Base-by-base conservation (phyloP, 768 basidiomycete species). In the Leccinum olivaceopallidum region DNA sequence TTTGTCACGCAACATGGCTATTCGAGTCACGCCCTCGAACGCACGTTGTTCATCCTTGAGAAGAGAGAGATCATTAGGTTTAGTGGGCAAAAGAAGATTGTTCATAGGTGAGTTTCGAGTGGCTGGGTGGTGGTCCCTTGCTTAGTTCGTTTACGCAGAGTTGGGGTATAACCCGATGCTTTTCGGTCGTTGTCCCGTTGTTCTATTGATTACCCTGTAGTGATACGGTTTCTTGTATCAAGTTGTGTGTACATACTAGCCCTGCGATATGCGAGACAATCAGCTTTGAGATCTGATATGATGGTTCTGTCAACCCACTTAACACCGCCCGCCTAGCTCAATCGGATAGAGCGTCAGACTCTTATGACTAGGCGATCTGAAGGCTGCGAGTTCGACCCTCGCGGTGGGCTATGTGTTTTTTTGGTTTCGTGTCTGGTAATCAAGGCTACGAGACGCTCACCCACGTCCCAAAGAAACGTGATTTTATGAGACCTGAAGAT, bases 51-150 rank as follows among this genome's bases (percentile, higher is more conserved):
- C 69, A 82, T 98, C 53, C 70, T 99, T 78, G 97, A 99, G 81
- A 96, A 97, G 79, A 81, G 94, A 63, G 97, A 99, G 73, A 83
- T 96, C n/a, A 81, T 99, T 24, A 81, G 94, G 67, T 99, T 98
- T 75, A 65, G 66, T 53, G 55, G 71, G 37, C 76, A 83, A 76
- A 85, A 84, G 73, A 86, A 86, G 71, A 79, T 85, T 51, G 79
- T 86, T 10, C 80, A 83, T 67, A 73, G 80, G 79, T 78, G 47
- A 65, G 73, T 64, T 55, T 32, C 7, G 24, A 37, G 16, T 34
- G 5, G 1, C 55, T 53, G 16, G 5, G 39, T 49, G 20, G 12
- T 52, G 9, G 22, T 22, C 24, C 32, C 44, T 55, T 52, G 42
- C 53, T 54, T 12, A 54, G 2, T 59, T 66, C 22, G 61, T 48